Base-by-base conservation (phyloP, 208 protist genomes). In the Crithidia fasciculata region DNA sequence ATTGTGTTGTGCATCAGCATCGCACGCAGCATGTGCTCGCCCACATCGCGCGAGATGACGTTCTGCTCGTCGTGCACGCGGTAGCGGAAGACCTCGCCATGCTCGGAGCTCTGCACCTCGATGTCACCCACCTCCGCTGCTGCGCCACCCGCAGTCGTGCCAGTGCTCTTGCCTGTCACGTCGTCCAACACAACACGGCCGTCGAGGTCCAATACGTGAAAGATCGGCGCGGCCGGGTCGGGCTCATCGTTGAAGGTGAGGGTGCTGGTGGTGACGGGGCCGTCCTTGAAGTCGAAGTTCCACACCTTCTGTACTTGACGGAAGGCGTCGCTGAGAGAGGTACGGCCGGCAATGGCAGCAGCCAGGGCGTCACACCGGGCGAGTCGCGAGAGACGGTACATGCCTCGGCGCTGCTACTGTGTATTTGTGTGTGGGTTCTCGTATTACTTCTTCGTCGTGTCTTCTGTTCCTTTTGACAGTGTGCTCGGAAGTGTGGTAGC, bases 1-100 rank as follows among this genome's bases (percentile, higher is more conserved):
- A 99, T 96, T 18, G 88, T 89, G 70, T 97, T 95, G 41, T 97
- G 86, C 40, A 56, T 52, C n/a, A 98, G 49, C 98, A 99, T 99
- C 43, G 83, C 75, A 37, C 77, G 81, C 78, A 98, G 94, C 89
- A 99, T 98, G 57, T 91, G 87, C 58, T 88, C 67, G 5, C 90
- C 76, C 18, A 82, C 68, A 8, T 50, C 40, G 13, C 76, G 69
- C 13, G 71, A 57, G 12, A 87, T 73, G 41, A 80, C 40, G 56
- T 54, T 61, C 18, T 43, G 6, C 16, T 85, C 76, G 52, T 76
- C 80, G 15, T 70, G 15, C 9, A 73, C 70, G 28, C 43, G 49
- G 58, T 74, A 81, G 37, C 58, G 64, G 49, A 81, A 81, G 39
- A 74, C 36, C 69, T 85, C 60, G 57, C 64, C 70, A 71, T 52